A percentile compares a stretch with the other conserved stretches of the same genome.
Conservation (phyloP, 345 rosid species). For the Linum usitatissimum region DNA sequence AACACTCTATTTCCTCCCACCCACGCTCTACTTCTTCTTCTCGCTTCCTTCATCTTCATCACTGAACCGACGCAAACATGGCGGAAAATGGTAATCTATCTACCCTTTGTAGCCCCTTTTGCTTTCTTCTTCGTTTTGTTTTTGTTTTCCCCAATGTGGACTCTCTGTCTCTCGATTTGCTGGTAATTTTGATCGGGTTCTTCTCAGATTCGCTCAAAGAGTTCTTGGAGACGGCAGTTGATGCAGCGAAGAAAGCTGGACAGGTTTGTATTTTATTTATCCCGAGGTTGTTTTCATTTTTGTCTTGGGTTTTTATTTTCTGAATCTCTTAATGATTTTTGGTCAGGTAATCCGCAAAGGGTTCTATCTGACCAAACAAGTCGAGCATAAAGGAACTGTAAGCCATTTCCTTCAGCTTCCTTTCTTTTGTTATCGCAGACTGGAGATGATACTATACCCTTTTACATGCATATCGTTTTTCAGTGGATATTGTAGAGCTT, state of each 20-base stretch:
- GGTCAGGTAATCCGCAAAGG: slow-evolving; percentile 62
- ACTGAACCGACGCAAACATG: slow-evolving; percentile 21
- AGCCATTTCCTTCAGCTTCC: not conserved
- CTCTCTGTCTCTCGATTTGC: not conserved
- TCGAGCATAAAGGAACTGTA: slow-evolving; percentile 94
- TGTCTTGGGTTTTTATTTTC: not conserved
- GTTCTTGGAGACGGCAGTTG: slow-evolving; percentile 63
- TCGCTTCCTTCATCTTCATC: not conserved
- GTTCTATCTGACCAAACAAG: slow-evolving; percentile 75
- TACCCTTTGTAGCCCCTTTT: not conserved
- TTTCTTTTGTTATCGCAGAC: not conserved
- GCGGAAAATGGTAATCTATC: slow-evolving; percentile 36
- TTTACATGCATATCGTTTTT: no score
- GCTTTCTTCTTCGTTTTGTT: not conserved
- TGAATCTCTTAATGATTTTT: not conserved
- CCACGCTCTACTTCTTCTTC: not conserved
- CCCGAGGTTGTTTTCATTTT: not conserved
- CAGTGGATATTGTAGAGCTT: not conserved
- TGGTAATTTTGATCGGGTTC: not conserved
- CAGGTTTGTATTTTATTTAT: slow-evolving; percentile 27
- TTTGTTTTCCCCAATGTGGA: not conserved
- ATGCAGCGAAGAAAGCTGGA: slow-evolving; percentile 85
- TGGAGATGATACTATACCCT: not conserved
- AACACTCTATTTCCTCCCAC: not conserved
- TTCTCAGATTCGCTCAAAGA: slow-evolving; percentile 42